phyloP scores from a whole-genome alignment of 495 filamentous ascomycete species.

The Penicillium flavigenum region DNA sequence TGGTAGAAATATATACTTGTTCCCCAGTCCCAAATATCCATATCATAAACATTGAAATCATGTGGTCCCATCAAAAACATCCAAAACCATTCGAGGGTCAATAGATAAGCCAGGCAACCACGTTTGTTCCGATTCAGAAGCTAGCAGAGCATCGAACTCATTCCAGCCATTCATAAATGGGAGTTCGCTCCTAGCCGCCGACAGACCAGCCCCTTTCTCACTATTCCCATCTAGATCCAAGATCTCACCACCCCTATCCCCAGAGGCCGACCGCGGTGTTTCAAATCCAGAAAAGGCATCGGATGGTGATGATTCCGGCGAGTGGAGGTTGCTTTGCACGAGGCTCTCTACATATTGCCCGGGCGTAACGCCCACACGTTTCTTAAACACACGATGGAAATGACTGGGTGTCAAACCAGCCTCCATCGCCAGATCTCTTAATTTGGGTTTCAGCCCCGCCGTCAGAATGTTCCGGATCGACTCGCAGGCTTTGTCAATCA shows the following conservation, averaged over 20 bases:
- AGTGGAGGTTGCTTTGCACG: conserved; percentile 6
- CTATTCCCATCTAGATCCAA: conserved; percentile 13
- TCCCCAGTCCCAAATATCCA: background rate
- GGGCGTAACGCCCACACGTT: conserved; percentile 59
- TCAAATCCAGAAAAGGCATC: conserved; percentile 16
- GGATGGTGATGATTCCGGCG: conserved; percentile 12
- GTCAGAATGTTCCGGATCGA: conserved; percentile 29
- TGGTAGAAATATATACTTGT: background rate
- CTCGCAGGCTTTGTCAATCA: conserved; percentile 49
- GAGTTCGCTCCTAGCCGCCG: conserved; percentile 14
- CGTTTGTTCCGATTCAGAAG: conserved; percentile 27
- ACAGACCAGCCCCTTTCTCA: conserved; percentile 11
- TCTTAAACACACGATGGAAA: conserved; percentile 63
- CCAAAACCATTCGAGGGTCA: conserved; percentile 20
- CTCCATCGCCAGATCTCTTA: conserved; percentile 51
- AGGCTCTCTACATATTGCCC: conserved; percentile 48
- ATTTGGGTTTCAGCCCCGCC: conserved; percentile 38
- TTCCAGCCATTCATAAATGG: conserved; percentile 30
- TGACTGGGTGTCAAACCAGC: conserved; percentile 59
- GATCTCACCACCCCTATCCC: conserved; percentile 1
- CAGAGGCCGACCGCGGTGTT: conserved; percentile 12
- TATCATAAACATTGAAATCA: background rate
- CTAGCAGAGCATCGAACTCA: conserved; percentile 41
- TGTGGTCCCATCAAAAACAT: background rate
- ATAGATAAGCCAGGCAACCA: conserved; percentile 18